A percentile compares a stretch with the other conserved stretches of the same genome.
phyloP scores from a whole-genome alignment of 805 yeast genomes.

The Candida patagonica region DNA sequence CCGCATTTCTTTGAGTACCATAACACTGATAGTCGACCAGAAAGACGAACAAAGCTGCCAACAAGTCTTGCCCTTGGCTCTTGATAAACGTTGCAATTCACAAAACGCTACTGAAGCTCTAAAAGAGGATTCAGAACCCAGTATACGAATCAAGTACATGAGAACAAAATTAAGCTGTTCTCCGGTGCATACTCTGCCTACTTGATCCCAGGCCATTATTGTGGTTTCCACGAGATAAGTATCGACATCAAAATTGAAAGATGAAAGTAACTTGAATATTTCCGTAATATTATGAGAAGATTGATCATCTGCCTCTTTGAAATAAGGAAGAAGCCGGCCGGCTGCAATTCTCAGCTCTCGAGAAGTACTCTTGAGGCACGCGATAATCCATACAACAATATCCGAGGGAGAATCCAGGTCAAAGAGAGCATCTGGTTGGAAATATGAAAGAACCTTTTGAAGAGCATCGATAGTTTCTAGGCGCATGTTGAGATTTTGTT shows the following conservation, averaged over 20 bases:
- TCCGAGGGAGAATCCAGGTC: conserved; percentile 5
- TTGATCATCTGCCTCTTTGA: conserved; percentile 1
- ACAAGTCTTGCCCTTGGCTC: conserved; percentile 49
- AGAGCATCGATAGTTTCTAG: conserved; percentile 11
- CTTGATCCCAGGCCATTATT: conserved; percentile 47
- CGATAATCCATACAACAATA: conserved; percentile 13
- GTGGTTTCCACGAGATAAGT: conserved; percentile 21
- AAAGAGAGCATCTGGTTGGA: conserved; percentile 6
- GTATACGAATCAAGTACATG: conserved; percentile 52
- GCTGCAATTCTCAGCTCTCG: conserved; percentile 15
- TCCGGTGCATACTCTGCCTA: conserved; percentile 54
- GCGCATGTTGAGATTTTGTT: conserved; percentile 6
- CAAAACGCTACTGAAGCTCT: conserved; percentile 62
- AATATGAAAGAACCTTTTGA: conserved; percentile 8
- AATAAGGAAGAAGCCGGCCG: conserved; percentile 12
- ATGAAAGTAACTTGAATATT: conserved; percentile 9
- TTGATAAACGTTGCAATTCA: conserved; percentile 50
- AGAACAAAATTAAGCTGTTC: conserved; percentile 60
- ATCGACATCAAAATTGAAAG: conserved; percentile 8
- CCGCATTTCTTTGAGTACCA: conserved; percentile 45
- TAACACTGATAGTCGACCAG: conserved; percentile 60
- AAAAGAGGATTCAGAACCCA: conserved; percentile 57
- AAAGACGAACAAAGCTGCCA: conserved; percentile 76
- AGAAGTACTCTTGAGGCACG: conserved; percentile 14
- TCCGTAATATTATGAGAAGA: conserved; percentile 2